Evolutionary conservation across 805 yeast species (phyloP), one percentile per base, ranked within the genome.

Genomic region (Metschnikowia gruessii): DNA sequence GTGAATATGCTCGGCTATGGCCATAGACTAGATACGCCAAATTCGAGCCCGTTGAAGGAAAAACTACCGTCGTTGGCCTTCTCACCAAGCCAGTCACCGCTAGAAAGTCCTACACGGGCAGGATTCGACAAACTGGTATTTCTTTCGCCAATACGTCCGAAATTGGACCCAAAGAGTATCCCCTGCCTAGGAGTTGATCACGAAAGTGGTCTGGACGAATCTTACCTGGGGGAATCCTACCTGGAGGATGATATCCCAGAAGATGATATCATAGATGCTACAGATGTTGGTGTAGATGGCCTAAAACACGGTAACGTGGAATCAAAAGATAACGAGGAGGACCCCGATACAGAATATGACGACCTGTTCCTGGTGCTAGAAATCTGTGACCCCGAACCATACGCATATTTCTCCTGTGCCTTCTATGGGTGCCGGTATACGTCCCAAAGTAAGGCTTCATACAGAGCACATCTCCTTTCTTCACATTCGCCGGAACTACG

Each of bases 381-480:
- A 10, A 26, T 51, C 16, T 34, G 33, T 16, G 40, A 41, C 12
- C 36, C 30, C 10, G 31, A 34, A 3, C 33, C 40, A 4, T 18
- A 46, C 17, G 39, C 42, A 8, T 38, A 40, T 16, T 51, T 42
- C 37, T 30, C 15, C 32, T 55, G 58, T 37, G 55, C 58, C 1
- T 55, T 55, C 40, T 36, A 35, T 12, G 46, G 42, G 5, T 55
- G 58, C 28, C 33, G 35, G 1, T 42, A 42, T 18, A 31, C 24
- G 10, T 29, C 52, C 10, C 47, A 37, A n/a, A 34, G 47, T 19
- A 51, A 46, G 18, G 31, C 41, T n/a, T 45, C 45, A 1, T 53
- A 51, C 37, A 40, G 45, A 24, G 43, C 38, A 3, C 58, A 55
- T 18, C 47, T 55, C 6, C 41, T 53, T 16, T 28, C 42, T 2